Conservation (phyloP, 306 rosid genomes). For the Cyamopsis tetragonoloba region DNA sequence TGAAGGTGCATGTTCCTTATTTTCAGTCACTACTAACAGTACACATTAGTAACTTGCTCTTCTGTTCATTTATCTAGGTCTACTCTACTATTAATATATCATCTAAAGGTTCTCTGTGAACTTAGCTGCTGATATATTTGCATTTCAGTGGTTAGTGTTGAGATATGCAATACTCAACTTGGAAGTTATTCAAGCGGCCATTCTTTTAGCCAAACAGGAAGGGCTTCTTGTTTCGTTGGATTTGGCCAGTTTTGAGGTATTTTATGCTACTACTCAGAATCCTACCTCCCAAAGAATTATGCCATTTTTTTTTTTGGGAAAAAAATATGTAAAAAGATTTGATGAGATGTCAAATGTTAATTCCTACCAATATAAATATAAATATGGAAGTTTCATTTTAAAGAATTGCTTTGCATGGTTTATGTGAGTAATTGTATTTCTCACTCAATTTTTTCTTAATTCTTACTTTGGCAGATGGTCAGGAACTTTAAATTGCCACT, state of each 20-base stretch:
- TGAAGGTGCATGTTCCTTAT: slow-evolving; percentile 2
- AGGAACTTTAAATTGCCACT: slow-evolving; percentile 66
- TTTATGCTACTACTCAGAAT: not conserved
- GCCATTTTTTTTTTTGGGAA: too few relatives aligned
- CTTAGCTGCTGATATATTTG: slow-evolving; percentile 32
- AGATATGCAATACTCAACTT: slow-evolving; percentile 69
- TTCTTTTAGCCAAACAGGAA: slow-evolving; percentile 79
- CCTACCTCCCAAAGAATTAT: not conserved
- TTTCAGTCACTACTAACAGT: not conserved
- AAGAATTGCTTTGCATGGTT: not conserved
- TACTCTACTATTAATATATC: slow-evolving; percentile 27
- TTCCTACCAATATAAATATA: not conserved
- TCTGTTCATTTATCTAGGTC: slow-evolving; percentile 11
- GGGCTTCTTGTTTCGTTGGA: slow-evolving; percentile 86
- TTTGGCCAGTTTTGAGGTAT: slow-evolving; percentile 99
- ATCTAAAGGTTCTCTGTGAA: slow-evolving; percentile 21
- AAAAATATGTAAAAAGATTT: not conserved
- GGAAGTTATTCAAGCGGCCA: slow-evolving; percentile 84
- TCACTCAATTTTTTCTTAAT: slow-evolving; percentile 27
- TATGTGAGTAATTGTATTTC: not conserved
- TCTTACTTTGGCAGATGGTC: slow-evolving; percentile 77
- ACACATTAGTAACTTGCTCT: not conserved
- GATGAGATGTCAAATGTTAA: too few relatives aligned
- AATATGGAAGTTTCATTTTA: not conserved
- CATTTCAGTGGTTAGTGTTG: slow-evolving; percentile 83